Evolutionary conservation across 192 early-diverging fungal species (phyloP).

Genomic region (Tieghemiomyces parasiticus): DNA sequence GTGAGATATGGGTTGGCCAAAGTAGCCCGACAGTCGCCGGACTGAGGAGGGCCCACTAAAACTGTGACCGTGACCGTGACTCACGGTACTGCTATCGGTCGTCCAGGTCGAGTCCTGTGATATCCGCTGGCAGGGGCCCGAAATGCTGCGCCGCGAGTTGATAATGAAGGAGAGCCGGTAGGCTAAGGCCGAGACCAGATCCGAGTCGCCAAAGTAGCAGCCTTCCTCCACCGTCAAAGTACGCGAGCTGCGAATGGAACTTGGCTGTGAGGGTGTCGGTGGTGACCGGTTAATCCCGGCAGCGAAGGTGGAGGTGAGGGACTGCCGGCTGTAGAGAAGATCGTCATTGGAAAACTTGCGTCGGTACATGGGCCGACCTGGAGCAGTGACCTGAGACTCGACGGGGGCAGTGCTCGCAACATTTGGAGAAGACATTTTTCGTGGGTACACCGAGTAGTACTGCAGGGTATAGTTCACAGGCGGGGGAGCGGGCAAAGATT

Average conservation of each 20-base stretch:
- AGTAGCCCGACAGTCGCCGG: not conserved
- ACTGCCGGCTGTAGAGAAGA: conserved; percentile 8
- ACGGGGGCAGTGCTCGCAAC: not conserved
- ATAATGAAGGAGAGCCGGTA: not conserved
- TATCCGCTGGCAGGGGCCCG: not conserved
- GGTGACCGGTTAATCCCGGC: not conserved
- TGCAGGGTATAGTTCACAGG: not conserved
- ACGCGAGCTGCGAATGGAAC: conserved; percentile 1
- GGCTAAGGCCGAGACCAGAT: not conserved
- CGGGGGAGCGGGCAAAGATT: too few species aligned
- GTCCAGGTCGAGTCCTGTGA: conserved; percentile 6
- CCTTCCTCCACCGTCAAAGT: not conserved
- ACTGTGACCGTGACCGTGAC: not conserved
- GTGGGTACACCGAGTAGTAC: conserved; percentile 5
- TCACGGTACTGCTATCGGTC: not conserved
- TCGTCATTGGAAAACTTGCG: conserved; percentile 11
- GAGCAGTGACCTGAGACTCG: not conserved
- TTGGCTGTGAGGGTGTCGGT: not conserved
- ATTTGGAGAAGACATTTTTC: not conserved
- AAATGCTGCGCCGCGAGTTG: not conserved
- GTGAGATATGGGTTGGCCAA: not conserved
- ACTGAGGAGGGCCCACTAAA: not conserved
- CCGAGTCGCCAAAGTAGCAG: not conserved
- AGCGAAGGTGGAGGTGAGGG: not conserved
- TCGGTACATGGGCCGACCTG: not conserved